Evolutionary conservation across 441 rosid species (phyloP).

Genomic region (Aleurites moluccanus): DNA sequence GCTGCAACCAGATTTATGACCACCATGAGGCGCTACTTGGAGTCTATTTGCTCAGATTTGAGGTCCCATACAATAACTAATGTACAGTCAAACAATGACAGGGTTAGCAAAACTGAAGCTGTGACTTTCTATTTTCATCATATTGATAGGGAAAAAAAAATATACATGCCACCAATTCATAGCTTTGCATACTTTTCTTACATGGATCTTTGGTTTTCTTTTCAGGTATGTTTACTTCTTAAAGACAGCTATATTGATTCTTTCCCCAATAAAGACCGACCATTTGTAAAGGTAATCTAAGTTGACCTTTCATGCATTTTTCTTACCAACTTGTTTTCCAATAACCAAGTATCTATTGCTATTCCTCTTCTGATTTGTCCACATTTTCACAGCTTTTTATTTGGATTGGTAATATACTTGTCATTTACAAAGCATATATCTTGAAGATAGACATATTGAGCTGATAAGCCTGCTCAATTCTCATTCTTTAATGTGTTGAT

Average conservation of each 20-base stretch:
- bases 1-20: constrained; percentile 68
- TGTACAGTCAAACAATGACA: constrained; percentile 88
- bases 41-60: constrained; percentile 83
- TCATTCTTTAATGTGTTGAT: background rate
- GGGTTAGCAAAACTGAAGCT: constrained; percentile 52
- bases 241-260: constrained; percentile 96
- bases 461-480: background rate
- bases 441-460: background rate
- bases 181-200: background rate
- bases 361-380: background rate
- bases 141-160: background rate
- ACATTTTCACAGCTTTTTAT: background rate
- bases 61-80: constrained; percentile 88
- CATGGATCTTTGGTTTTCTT: constrained; percentile 17
- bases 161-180: background rate
- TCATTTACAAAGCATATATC: background rate
- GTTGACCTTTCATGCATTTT: background rate
- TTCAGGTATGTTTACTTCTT: constrained; percentile 90
- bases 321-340: background rate
- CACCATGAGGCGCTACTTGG: constrained; percentile 72
- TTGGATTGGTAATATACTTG: background rate
- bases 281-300: constrained; percentile 73
- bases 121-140: background rate
- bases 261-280: constrained; percentile 67
- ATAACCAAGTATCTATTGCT: background rate